Base-by-base conservation (phyloP, 1,284 basidiomycete species). In the Ceratobasidium sp. region DNA sequence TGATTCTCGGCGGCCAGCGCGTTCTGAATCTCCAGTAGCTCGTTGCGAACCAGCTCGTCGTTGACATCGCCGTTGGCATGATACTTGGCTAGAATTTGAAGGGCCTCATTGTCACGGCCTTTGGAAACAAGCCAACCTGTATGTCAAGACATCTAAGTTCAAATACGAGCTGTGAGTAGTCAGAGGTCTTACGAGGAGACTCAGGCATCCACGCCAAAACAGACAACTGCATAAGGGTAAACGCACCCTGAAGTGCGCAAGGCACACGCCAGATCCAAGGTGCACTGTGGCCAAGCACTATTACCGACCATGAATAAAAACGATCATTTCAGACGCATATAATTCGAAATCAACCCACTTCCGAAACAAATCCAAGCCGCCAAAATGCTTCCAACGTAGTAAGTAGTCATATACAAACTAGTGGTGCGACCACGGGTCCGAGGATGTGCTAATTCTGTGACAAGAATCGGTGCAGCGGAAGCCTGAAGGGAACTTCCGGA, bases 361-460 rank as follows among this genome's bases (percentile, higher is more conserved):
- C 72, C 72, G 64, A 72, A 75, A 7, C 72, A 71, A 14, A 71
- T 69, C 74, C 75, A 75, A 0, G 74, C 72, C 1, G 71, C 69
- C 3, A 60, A 25, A 29, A 58, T 62, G 27, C 71, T 62, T 6
- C 75, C 76, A 33, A 75, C 75, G 75, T 73, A 72, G 76, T 21
- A 73, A 56, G 7, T 71, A 69, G 70, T 76, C 75, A 74, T 74
- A 77, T 9, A 73, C 71, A 36, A 71, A 71, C 19, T 62, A 29
- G 67, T 44, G 27, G 57, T 42, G 9, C 64, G 1, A 39, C 33
- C 30, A 39, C 79, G 70, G 71, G 85, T 84, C 74, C 87, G 86
- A 14, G 86, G 88, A 78, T 89, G 89, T 6, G 87, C 82, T 8
- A 89, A 77, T 77, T 90, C 88, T 52, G 86, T 84, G 60, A 89